Evolutionary conservation across 257 asterid species (phyloP).

Genomic region (Mentha longifolia): DNA sequence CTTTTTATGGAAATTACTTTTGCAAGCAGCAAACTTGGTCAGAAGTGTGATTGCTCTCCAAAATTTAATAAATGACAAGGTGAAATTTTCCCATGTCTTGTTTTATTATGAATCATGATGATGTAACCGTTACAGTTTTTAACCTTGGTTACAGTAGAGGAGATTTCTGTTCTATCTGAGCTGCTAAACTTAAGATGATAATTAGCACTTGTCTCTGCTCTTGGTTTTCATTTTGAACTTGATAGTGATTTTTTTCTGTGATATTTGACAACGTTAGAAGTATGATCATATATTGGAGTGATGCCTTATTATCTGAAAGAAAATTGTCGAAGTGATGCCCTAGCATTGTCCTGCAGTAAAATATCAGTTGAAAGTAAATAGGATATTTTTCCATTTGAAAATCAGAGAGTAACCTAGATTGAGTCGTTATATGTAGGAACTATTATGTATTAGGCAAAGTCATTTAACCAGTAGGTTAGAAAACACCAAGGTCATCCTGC

Average conservation of each 20-base stretch:
- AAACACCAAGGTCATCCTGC: neutral
- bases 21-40: slow-evolving; percentile 21
- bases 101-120: too few relatives aligned
- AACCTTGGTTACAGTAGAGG: neutral
- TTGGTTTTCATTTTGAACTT: neutral
- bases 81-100: too few relatives aligned
- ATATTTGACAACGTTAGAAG: neutral
- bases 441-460: neutral
- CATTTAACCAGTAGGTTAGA: neutral
- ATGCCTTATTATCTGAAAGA: neutral
- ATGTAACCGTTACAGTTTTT: too few relatives aligned
- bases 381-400: neutral
- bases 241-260: neutral
- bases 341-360: neutral
- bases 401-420: neutral
- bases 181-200: neutral
- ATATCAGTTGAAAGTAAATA: slow-evolving; percentile 7
- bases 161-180: neutral
- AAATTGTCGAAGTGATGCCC: neutral
- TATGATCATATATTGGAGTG: neutral
- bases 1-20: slow-evolving; percentile 19
- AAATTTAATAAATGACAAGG: too few relatives aligned
- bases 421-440: neutral
- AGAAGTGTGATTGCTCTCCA: too few relatives aligned
- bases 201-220: neutral